phyloP scores from a whole-genome alignment of 805 yeast genomes.

The Candida tallmaniae region DNA sequence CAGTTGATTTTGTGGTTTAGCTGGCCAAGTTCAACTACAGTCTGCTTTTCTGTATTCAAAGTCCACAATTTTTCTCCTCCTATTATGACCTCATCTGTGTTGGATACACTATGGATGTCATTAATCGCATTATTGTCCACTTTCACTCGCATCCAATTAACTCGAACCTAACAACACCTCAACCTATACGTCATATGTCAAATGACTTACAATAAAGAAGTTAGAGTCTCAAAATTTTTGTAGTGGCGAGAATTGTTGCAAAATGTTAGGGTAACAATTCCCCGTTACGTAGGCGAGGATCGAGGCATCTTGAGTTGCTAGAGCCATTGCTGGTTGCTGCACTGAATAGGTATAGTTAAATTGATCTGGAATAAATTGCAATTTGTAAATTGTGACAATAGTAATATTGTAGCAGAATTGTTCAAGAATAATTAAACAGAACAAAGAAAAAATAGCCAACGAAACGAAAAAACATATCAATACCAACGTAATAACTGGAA shows the following conservation, averaged over 20 bases:
- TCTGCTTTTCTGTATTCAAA: neutral
- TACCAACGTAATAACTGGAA: too few relatives aligned
- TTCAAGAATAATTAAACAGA: too few relatives aligned
- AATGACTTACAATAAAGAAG: too few relatives aligned
- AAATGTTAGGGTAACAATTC: neutral
- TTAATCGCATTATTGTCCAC: conserved; percentile 3
- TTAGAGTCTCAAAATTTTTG: too few relatives aligned
- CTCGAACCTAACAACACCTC: neutral
- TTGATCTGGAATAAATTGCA: too few relatives aligned
- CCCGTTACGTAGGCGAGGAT: neutral
- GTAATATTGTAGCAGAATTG: too few relatives aligned
- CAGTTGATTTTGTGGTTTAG: neutral
- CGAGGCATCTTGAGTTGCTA: neutral
- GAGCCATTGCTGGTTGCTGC: too few relatives aligned
- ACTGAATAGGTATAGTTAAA: too few relatives aligned
- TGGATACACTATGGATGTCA: neutral
- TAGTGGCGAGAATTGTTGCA: conserved; percentile 1
- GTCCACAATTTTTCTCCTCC: conserved; percentile 5
- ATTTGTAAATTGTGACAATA: too few relatives aligned
- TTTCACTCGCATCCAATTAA: conserved; percentile 3
- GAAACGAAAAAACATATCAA: too few relatives aligned
- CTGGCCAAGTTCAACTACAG: neutral
- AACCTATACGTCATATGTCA: too few relatives aligned
- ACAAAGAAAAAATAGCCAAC: too few relatives aligned
- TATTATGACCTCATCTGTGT: conserved; percentile 1